phyloP scores from a whole-genome alignment of 1,284 basidiomycete species.

The Hypsizygus ulmarius region DNA sequence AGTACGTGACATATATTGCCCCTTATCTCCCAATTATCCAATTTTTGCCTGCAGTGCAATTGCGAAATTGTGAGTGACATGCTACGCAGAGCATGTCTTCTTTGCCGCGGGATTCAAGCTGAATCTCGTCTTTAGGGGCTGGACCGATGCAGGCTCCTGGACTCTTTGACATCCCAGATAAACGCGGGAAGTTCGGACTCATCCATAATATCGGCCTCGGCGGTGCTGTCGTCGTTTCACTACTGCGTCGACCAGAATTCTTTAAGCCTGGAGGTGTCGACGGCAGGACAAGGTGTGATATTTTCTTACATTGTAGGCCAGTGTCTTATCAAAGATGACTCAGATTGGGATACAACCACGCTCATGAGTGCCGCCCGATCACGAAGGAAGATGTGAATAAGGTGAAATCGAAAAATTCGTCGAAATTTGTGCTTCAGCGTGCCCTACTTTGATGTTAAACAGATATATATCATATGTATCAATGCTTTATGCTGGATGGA shows the following conservation, averaged over 20 bases:
- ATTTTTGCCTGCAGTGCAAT: conserved; percentile 52
- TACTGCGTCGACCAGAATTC: conserved; percentile 74
- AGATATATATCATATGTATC: too few relatives aligned
- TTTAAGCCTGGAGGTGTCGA: conserved; percentile 60
- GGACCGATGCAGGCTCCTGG: conserved; percentile 80
- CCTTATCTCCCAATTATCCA: conserved; percentile 10
- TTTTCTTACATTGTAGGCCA: neutral
- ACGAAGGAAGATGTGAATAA: conserved; percentile 66
- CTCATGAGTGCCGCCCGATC: conserved; percentile 59
- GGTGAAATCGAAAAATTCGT: conserved; percentile 66
- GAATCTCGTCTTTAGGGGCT: conserved; percentile 49
- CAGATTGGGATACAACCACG: conserved; percentile 82
- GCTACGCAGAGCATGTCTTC: neutral
- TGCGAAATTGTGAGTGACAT: conserved; percentile 57
- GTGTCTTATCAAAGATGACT: conserved; percentile 4
- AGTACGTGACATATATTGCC: conserved; percentile 44
- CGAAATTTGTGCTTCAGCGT: conserved; percentile 43
- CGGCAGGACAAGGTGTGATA: conserved; percentile 58
- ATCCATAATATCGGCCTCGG: conserved; percentile 86
- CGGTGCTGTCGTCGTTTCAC: conserved; percentile 73
- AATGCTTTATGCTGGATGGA: too few relatives aligned
- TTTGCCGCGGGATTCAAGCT: neutral
- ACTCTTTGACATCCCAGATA: conserved; percentile 58
- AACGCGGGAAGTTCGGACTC: conserved; percentile 74
- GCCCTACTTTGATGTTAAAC: conserved; percentile 38